Conservation (phyloP, 108 stramenopile species). For the Skeletonema potamos region DNA sequence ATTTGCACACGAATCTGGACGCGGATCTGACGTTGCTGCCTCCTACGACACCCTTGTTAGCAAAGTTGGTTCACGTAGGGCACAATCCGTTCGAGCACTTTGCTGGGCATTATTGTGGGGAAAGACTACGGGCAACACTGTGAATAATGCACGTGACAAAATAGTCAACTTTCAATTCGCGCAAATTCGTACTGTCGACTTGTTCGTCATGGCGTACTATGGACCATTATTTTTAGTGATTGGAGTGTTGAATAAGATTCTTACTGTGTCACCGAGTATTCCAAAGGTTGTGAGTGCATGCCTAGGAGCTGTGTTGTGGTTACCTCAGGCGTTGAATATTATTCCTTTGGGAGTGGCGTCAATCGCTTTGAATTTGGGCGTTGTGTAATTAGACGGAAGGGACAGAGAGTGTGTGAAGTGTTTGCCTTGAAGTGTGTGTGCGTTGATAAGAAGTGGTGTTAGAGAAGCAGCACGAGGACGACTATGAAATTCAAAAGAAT, state of each 20-base stretch:
- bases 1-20: constrained; percentile 7
- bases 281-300: constrained; percentile 1
- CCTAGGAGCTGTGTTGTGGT: constrained; percentile 10
- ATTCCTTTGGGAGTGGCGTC: constrained; percentile 8
- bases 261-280: constrained; percentile 11
- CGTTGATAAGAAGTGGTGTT: too few relatives aligned
- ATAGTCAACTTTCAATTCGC: neutral
- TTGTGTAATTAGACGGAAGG: neutral
- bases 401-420: too few relatives aligned
- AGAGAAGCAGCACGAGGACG: too few relatives aligned
- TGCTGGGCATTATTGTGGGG: constrained; percentile 31
- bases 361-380: constrained; percentile 5
- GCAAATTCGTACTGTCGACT: neutral
- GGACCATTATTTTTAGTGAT: constrained; percentile 24
- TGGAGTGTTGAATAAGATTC: constrained; percentile 5
- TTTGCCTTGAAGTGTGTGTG: too few relatives aligned
- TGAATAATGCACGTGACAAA: constrained; percentile 16
- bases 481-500: too few relatives aligned
- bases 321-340: constrained; percentile 18
- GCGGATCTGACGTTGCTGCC: neutral
- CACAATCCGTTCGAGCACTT: constrained; percentile 7
- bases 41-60: neutral
- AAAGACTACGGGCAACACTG: constrained; percentile 25
- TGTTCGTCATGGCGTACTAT: constrained; percentile 20
- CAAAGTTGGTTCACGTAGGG: neutral